These are phyloP conservation scores for Fusarium goolgardi DNA, from an alignment of 2,329 filamentous ascomycete genomes.

Conservation along the genomic window DNA sequence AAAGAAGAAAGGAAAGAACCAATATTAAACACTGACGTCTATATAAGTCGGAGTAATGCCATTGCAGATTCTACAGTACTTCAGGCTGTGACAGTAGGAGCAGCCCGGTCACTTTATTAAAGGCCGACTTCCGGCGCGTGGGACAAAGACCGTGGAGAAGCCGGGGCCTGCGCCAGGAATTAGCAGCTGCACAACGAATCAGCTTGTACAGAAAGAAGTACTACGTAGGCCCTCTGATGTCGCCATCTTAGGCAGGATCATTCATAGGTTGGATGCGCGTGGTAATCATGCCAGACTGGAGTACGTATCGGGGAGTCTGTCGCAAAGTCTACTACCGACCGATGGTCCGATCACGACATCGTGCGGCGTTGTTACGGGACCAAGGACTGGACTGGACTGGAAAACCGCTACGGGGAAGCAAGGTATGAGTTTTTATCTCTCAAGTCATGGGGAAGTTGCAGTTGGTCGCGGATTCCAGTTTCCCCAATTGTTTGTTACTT, in stretches of 20 bases:
- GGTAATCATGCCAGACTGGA: constrained; percentile 2
- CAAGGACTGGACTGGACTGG: constrained; percentile 1
- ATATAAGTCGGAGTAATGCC: neutral
- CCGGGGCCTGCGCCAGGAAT: constrained; percentile 5
- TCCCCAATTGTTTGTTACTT: constrained; percentile 14
- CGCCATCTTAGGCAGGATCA: constrained; percentile 32
- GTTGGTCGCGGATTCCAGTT: constrained; percentile 4
- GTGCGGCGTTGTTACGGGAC: constrained; percentile 23
- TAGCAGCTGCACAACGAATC: constrained; percentile 22
- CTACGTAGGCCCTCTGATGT: constrained; percentile 29
- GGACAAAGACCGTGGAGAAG: constrained; percentile 24
- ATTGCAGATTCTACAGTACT: neutral
- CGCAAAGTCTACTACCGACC: constrained; percentile 31
- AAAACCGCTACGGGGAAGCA: neutral
- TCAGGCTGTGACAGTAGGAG: neutral
- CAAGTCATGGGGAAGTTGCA: constrained; percentile 13
- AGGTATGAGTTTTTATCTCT: constrained; percentile 21
- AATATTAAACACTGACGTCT: neutral
- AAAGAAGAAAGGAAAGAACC: neutral
- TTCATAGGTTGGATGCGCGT: constrained; percentile 27
- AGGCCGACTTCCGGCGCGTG: constrained; percentile 45
- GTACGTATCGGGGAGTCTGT: constrained; percentile 24
- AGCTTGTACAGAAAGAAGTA: constrained; percentile 25
- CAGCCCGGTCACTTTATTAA: neutral
- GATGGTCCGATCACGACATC: constrained; percentile 42